A percentile compares a stretch with the other conserved stretches of the same genome.
Conservation (phyloP, 169 alveolate species). For the Eimeria zaria region DNA sequence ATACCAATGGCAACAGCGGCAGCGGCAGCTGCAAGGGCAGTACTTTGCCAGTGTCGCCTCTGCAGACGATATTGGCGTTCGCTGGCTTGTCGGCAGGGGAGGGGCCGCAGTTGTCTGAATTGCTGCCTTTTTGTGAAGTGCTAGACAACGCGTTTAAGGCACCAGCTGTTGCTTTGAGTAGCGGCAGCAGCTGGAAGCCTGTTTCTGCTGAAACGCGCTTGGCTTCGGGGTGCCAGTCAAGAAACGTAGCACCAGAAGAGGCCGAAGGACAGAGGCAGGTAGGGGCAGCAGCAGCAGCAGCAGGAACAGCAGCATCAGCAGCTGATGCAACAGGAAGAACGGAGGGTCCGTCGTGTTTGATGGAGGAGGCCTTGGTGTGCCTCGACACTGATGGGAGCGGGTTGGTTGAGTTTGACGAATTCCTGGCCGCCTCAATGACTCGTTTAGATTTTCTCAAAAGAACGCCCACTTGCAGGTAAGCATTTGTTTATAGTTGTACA, state of each 20-base stretch:
- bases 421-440: slow-evolving; percentile 81
- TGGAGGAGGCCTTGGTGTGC: slow-evolving; percentile 78
- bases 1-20: background rate
- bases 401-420: slow-evolving; percentile 72
- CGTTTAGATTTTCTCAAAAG: slow-evolving; percentile 28
- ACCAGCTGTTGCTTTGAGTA: background rate
- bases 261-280: background rate
- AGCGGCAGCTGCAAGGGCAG: background rate
- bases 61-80: slow-evolving; percentile 47
- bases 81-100: slow-evolving; percentile 35
- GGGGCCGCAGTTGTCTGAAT: slow-evolving; percentile 4
- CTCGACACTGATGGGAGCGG: slow-evolving; percentile 85
- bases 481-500: background rate
- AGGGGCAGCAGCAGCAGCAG: background rate
- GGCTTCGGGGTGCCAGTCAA: background rate
- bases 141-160: slow-evolving; percentile 24
- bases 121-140: slow-evolving; percentile 24
- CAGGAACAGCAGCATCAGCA: background rate
- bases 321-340: background rate
- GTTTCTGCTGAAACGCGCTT: background rate
- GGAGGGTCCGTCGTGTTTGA: slow-evolving; percentile 8
- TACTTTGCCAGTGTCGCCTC: slow-evolving; percentile 35
- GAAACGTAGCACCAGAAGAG: background rate
- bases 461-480: slow-evolving; percentile 67
- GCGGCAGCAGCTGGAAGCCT: background rate